Evolutionary conservation across 305 asterid species (phyloP).

Genomic region (Fraxinus latifolia): DNA sequence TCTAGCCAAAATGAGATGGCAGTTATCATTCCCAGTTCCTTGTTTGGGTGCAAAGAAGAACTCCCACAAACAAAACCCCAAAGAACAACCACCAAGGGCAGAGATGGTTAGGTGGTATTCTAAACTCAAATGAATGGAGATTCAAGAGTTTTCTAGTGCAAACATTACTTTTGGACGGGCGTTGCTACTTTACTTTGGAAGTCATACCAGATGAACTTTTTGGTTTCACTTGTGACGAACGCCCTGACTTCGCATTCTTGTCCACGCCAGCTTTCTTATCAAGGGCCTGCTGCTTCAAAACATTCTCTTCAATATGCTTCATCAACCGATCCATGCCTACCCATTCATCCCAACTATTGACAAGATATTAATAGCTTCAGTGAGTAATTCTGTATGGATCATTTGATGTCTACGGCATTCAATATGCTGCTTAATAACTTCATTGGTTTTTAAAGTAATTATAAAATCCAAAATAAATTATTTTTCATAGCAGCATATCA

Average conservation of each 20-base stretch:
- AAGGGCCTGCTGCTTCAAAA: constrained; percentile 68
- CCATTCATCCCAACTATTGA: constrained; percentile 98
- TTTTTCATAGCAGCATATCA: constrained; percentile 15
- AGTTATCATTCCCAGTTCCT: background rate
- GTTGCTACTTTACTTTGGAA: background rate
- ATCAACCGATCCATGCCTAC: constrained; percentile 80
- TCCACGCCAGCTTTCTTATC: constrained; percentile 77
- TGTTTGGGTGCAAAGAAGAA: background rate
- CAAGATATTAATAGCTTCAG: constrained; percentile 29
- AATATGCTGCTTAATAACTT: constrained; percentile 12
- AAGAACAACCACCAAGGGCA: background rate
- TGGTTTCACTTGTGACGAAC: constrained; percentile 68
- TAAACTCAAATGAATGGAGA: background rate
- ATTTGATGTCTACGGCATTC: constrained; percentile 14
- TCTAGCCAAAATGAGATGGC: background rate
- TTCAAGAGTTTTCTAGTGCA: background rate
- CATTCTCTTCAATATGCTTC: constrained; percentile 77
- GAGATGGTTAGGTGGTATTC: background rate
- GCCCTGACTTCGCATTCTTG: constrained; percentile 65
- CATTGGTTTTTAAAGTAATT: background rate
- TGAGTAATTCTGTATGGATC: constrained; percentile 25
- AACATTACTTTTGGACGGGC: background rate
- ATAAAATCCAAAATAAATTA: constrained; percentile 8
- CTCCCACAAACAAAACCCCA: background rate
- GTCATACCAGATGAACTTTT: constrained; percentile 69